phyloP scores from a whole-genome alignment of 1,284 basidiomycete species.

The Puccinia triticina region DNA sequence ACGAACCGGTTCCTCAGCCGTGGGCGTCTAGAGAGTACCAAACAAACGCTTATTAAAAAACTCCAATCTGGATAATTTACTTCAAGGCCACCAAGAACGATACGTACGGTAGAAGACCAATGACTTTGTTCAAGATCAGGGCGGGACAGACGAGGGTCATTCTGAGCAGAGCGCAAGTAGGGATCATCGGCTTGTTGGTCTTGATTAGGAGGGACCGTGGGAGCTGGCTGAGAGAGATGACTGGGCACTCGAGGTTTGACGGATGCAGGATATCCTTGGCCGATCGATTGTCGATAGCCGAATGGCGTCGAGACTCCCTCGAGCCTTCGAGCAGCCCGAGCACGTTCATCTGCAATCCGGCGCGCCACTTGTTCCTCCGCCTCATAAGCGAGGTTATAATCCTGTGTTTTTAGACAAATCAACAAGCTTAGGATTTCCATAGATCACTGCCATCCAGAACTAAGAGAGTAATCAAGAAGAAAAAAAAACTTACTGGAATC shows the following conservation, averaged over 20 bases:
- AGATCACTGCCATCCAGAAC: conserved; percentile 5
- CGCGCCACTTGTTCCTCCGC: conserved; percentile 47
- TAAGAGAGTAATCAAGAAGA: neutral
- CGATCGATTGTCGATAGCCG: conserved; percentile 24
- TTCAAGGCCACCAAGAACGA: neutral
- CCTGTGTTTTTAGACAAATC: conserved; percentile 17
- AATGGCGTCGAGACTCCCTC: conserved; percentile 51
- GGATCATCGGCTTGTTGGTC: conserved; percentile 29
- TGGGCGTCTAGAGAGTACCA: conserved; percentile 34
- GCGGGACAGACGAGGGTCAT: neutral
- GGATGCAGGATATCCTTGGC: neutral
- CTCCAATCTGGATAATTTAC: neutral
- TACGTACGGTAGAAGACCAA: conserved; percentile 47
- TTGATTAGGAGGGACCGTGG: conserved; percentile 27
- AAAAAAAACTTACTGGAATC: conserved; percentile 45
- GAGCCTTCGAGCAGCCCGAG: conserved; percentile 45
- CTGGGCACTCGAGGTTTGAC: neutral
- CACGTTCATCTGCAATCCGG: conserved; percentile 50
- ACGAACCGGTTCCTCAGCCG: conserved; percentile 32
- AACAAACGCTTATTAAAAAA: neutral
- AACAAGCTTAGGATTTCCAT: neutral
- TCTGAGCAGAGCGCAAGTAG: neutral
- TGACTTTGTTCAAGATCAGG: conserved; percentile 44
- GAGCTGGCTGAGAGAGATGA: neutral
- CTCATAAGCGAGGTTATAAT: conserved; percentile 52